phyloP scores from a whole-genome alignment of 2,329 filamentous ascomycete species.

The Drechslerella stenobrocha region DNA sequence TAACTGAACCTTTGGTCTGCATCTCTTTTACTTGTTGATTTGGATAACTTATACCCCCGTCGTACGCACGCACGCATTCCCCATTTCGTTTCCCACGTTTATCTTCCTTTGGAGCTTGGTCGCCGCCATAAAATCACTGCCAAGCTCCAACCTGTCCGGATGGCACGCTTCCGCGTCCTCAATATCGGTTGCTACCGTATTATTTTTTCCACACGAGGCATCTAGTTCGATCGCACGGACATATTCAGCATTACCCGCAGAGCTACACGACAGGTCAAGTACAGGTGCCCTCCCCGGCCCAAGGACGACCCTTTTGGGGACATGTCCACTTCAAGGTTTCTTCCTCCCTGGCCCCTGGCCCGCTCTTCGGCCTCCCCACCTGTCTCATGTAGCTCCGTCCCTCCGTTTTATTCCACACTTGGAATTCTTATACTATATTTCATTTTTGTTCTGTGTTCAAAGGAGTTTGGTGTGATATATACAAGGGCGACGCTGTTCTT shows the following conservation, averaged over 20 bases:
- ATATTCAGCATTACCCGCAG: no score
- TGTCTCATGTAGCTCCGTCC: no score
- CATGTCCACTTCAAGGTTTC: no score
- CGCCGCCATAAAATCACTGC: not conserved
- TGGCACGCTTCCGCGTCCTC: no score
- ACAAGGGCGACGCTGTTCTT: not conserved
- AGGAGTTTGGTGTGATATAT: slow-evolving; percentile 2
- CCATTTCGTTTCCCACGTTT: slow-evolving; percentile 10
- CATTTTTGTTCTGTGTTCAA: not conserved
- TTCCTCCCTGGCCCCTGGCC: no score
- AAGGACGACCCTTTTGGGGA: no score
- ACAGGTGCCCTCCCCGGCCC: no score
- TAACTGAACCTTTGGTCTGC: slow-evolving; percentile 30
- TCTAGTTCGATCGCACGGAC: no score
- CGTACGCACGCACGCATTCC: slow-evolving; percentile 5
- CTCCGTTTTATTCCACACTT: not conserved
- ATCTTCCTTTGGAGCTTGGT: not conserved
- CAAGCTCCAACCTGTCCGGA: not conserved
- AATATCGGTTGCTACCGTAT: no score
- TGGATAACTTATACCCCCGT: slow-evolving; percentile 20
- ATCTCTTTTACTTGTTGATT: slow-evolving; percentile 7
- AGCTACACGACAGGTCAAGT: no score
- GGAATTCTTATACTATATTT: not conserved
- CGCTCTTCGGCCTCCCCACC: no score
- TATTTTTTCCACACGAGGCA: no score